Evolutionary conservation across 768 basidiomycete species (phyloP), one percentile per base, ranked within the genome.

Genomic region (Grammothele lineata): DNA sequence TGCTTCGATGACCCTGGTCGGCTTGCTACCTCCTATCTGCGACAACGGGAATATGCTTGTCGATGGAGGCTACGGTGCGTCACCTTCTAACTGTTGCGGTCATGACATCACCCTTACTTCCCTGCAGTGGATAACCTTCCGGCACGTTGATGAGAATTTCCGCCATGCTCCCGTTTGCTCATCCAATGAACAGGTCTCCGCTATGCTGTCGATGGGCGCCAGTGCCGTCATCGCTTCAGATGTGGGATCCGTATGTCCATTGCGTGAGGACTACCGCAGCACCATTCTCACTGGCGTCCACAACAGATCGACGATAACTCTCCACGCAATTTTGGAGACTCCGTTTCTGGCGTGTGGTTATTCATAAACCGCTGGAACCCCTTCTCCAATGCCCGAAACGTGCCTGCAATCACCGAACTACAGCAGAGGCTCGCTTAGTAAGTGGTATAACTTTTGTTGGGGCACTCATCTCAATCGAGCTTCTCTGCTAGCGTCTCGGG

Each of bases 1-100:
- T 44, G 96, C 93, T 15, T 97, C 94, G 1, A 99, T 99, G 96
- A 91, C 94, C 1, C 68, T 99, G 55, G 94, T 94, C 38, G 96
- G 96, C 56, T 73, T 99, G 38, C 71, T 99, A 5, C 96, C 96
- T 3, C 96, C 96, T 0, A 67, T 99, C 8, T 95, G 92, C 54
- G 93, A 98, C 58, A 87, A 94, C 54, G 96, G 96, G 3, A 85
- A 84, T 57, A 83, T 95, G 74, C 72, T 95, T 14, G 92, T 94
- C 6, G 92, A 94, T 57, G 90, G 88, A 27, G 89, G 88, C 36
- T 92, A 92, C 61, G 74, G 89, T 92, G 62, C 64, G 85, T 52
- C 14, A 17, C 25, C 41, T n/a, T 24, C 24, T 18, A 15, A 24
- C 32, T 40, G 17, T n/a, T 15, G 5, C 21, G 45, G 30, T 33